Evolutionary conservation across 352 stramenopile genomes (phyloP).

Genomic region (Poterioochromonas sp.): DNA sequence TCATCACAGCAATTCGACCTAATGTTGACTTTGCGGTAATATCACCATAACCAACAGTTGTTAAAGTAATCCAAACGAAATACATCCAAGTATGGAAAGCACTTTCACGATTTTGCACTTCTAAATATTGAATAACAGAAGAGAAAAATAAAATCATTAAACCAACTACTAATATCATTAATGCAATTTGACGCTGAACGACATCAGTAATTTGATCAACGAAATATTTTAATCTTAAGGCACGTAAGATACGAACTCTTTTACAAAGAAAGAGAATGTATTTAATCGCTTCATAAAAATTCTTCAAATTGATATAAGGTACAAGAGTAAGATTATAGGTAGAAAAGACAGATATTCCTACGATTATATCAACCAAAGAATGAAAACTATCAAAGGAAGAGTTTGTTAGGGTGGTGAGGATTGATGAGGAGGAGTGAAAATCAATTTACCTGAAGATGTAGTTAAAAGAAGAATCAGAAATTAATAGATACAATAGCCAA

Average conservation of each 20-base stretch:
- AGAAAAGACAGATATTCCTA: not conserved
- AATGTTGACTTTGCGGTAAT: conserved; percentile 27
- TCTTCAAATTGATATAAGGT: not conserved
- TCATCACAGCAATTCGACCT: not conserved
- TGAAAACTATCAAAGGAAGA: not conserved
- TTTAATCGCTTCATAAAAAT: not conserved
- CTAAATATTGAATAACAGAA: conserved; percentile 21
- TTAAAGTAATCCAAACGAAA: conserved; percentile 37
- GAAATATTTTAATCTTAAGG: not conserved
- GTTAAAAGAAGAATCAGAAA: not conserved
- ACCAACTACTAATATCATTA: not conserved
- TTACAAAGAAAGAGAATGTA: not conserved
- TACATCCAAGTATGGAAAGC: conserved; percentile 34
- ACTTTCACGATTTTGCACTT: not conserved
- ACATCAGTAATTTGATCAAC: not conserved
- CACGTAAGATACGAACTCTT: conserved; percentile 9
- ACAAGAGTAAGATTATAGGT: not conserved
- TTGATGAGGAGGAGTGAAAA: not conserved
- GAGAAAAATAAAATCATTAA: conserved; percentile 1
- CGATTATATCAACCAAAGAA: conserved; percentile 1
- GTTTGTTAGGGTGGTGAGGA: not conserved
- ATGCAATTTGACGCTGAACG: not conserved
- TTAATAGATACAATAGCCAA: conserved; percentile 15
- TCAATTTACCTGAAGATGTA: not conserved
- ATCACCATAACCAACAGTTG: conserved; percentile 41